Conservation (phyloP, 2,329 filamentous ascomycete species). For the Venturia pyrina region DNA sequence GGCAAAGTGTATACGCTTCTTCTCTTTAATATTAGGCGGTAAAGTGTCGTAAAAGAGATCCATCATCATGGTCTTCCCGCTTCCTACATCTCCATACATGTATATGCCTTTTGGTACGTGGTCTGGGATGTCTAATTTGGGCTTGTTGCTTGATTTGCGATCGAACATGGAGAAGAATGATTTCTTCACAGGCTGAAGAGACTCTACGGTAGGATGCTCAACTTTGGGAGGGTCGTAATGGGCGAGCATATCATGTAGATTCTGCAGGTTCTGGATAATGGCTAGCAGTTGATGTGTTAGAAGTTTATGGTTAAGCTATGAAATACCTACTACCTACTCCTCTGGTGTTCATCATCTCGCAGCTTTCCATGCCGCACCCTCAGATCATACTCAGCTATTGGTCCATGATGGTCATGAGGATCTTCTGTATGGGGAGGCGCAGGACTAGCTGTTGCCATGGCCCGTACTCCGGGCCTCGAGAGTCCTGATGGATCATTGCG, state of each 20-base stretch:
- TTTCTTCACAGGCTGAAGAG: slow-evolving; percentile 45
- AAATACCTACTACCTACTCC: slow-evolving; percentile 46
- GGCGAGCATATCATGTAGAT: slow-evolving; percentile 73
- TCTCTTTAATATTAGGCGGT: slow-evolving; percentile 65
- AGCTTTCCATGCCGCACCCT: slow-evolving; percentile 65
- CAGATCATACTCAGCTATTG: slow-evolving; percentile 78
- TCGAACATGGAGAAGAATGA: slow-evolving; percentile 55
- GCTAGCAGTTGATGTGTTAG: slow-evolving; percentile 37
- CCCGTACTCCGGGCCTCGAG: background rate
- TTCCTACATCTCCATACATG: slow-evolving; percentile 92
- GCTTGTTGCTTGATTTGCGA: slow-evolving; percentile 29
- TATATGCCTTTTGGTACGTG: slow-evolving; percentile 81
- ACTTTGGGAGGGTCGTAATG: slow-evolving; percentile 66
- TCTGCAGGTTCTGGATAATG: slow-evolving; percentile 81
- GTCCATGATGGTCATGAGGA: slow-evolving; percentile 41
- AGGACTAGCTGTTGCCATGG: background rate
- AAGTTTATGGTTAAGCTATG: background rate
- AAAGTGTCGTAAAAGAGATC: slow-evolving; percentile 94
- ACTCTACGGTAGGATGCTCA: slow-evolving; percentile 66
- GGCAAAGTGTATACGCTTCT: slow-evolving; percentile 94
- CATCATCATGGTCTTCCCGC: slow-evolving; percentile 99
- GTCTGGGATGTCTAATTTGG: slow-evolving; percentile 48
- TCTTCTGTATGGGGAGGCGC: slow-evolving; percentile 1
- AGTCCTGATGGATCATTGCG: background rate
- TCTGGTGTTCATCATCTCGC: slow-evolving; percentile 82